A percentile compares a stretch with the other conserved stretches of the same genome.
Conservation (phyloP, 2,329 filamentous ascomycete genomes). For the Colletotrichum scovillei region DNA sequence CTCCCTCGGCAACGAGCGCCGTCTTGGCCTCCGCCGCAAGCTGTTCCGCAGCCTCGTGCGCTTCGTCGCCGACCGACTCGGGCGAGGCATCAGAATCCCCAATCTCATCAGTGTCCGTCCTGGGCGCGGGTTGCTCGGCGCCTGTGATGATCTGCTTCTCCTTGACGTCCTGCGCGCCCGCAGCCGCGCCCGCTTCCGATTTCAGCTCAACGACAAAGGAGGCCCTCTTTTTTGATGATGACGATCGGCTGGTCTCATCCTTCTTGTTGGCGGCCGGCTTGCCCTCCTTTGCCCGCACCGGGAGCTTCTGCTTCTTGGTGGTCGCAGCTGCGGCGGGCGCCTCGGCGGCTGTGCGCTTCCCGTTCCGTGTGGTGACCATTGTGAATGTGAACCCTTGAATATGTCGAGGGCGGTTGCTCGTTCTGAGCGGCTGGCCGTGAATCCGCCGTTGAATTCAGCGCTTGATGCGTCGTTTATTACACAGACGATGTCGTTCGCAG, state of each 20-base stretch:
- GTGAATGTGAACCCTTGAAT: background rate
- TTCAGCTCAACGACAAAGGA: constrained; percentile 27
- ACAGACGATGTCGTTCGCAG: too few relatives aligned
- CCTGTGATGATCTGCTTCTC: constrained; percentile 31
- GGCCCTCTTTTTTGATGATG: constrained; percentile 25
- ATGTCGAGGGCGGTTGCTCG: background rate
- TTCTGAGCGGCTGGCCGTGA: background rate
- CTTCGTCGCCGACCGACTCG: constrained; percentile 12
- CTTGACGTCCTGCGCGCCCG: background rate
- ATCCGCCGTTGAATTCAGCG: background rate
- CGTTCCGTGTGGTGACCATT: constrained; percentile 37
- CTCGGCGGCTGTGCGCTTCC: constrained; percentile 32
- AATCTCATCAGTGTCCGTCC: constrained; percentile 33
- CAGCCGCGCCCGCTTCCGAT: constrained; percentile 1
- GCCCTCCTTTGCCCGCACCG: constrained; percentile 48
- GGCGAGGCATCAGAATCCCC: constrained; percentile 29
- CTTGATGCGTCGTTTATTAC: background rate
- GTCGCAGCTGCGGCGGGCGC: background rate
- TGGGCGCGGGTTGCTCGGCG: constrained; percentile 28
- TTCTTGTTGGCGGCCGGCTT: constrained; percentile 34
- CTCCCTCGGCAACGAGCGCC: constrained; percentile 49
- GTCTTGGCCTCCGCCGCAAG: constrained; percentile 33
- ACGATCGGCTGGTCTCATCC: constrained; percentile 20
- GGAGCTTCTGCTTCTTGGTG: constrained; percentile 42
- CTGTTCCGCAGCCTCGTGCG: background rate